Conservation (phyloP, 1,139 yeast species). For the Geotrichum macrosporum region DNA sequence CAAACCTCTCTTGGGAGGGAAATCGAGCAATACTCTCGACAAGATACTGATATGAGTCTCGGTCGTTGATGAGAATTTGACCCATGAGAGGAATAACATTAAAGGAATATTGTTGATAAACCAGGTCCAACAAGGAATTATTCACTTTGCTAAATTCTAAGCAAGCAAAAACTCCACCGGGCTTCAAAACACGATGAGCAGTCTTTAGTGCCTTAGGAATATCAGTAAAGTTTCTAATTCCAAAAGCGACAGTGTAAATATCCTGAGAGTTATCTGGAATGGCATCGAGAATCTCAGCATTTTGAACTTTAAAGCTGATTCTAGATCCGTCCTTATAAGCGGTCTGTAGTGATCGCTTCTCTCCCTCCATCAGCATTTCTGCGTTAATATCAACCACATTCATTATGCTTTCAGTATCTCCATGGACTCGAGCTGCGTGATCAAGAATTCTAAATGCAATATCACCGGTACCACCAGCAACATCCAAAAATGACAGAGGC, state of each 20-base stretch:
- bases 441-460: constrained; percentile 93
- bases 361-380: constrained; percentile 93
- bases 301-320: constrained; percentile 78
- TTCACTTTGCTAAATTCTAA: constrained; percentile 91
- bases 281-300: constrained; percentile 83
- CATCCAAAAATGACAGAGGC: constrained; percentile 85
- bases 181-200: constrained; percentile 90
- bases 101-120: constrained; percentile 85
- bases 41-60: constrained; percentile 91
- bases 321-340: constrained; percentile 53
- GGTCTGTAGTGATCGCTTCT: constrained; percentile 52
- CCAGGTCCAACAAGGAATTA: constrained; percentile 65
- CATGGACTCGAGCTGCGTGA: constrained; percentile 76
- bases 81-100: constrained; percentile 91
- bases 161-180: constrained; percentile 99
- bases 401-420: constrained; percentile 75
- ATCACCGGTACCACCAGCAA: constrained; percentile 99
- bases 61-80: constrained; percentile 87
- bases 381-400: constrained; percentile 92
- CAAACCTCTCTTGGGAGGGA: constrained; percentile 89
- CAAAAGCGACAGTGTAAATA: constrained; percentile 93
- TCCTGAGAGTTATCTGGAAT: constrained; percentile 88
- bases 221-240: constrained; percentile 93
- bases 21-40: constrained; percentile 90
- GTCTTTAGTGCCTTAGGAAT: constrained; percentile 90